These are phyloP conservation scores for Geoglossum glabrum DNA, from an alignment of 495 filamentous ascomycete genomes.

Conservation along the genomic window DNA sequence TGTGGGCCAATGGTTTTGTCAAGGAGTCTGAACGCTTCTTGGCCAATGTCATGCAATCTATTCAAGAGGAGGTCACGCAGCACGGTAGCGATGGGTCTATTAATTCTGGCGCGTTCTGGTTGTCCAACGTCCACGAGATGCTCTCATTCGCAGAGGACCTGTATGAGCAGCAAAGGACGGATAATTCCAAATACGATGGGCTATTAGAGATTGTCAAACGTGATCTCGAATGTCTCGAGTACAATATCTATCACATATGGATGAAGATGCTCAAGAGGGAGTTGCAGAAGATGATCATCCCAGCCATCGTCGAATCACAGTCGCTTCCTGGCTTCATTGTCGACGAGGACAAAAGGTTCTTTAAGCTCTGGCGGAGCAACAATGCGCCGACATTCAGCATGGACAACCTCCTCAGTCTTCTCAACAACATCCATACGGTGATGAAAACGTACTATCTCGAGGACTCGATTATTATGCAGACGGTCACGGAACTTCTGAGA, in stretches of 20 bases:
- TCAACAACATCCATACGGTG: constrained; percentile 94
- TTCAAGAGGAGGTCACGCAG: constrained; percentile 98
- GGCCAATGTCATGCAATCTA: constrained; percentile 98
- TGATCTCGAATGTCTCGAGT: constrained; percentile 92
- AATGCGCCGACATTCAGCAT: constrained; percentile 88
- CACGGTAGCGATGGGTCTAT: constrained; percentile 93
- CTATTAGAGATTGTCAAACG: constrained; percentile 97
- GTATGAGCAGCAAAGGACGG: constrained; percentile 98
- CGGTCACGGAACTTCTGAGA: constrained; percentile 78
- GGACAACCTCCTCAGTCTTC: constrained; percentile 89
- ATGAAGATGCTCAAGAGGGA: constrained; percentile 99
- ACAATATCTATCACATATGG: constrained; percentile 99
- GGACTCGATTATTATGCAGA: constrained; percentile 86
- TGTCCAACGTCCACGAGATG: constrained; percentile 99
- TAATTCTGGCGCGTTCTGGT: constrained; percentile 95
- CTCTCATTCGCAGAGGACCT: constrained; percentile 98
- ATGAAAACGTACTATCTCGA: constrained; percentile 98
- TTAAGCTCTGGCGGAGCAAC: constrained; percentile 79
- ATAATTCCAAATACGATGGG: constrained; percentile 97
- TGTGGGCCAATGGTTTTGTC: constrained; percentile 99
- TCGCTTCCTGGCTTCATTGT: constrained; percentile 96
- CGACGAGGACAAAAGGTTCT: constrained; percentile 90
- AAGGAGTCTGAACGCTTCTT: constrained; percentile 98
- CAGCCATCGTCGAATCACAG: constrained; percentile 96
- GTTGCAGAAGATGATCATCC: constrained; percentile 97